Percentiles rank a stretch among this genome's conserved stretches.
phyloP scores from a whole-genome alignment of 352 stramenopile genomes.

The Albugo laibachii region DNA sequence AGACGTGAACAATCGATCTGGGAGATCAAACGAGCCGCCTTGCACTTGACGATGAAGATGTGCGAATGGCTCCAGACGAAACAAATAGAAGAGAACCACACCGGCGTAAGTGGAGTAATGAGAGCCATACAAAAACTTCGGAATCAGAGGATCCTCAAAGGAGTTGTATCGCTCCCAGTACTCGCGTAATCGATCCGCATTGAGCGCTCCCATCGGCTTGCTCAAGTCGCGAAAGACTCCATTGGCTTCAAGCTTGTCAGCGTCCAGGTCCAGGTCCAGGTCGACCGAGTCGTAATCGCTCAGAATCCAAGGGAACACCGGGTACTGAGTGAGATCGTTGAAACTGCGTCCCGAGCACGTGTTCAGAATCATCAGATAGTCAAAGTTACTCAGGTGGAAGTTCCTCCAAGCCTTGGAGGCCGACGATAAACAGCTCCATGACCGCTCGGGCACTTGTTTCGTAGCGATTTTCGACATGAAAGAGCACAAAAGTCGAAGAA shows the following conservation, averaged over 20 bases:
- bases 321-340: conserved; percentile 92
- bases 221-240: conserved; percentile 89
- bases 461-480: conserved; percentile 42
- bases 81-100: conserved; percentile 96
- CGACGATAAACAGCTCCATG: conserved; percentile 19
- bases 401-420: conserved; percentile 69
- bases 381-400: conserved; percentile 80
- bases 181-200: conserved; percentile 79
- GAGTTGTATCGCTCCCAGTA: conserved; percentile 92
- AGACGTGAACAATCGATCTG: conserved; percentile 94
- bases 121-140: conserved; percentile 77
- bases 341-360: conserved; percentile 78
- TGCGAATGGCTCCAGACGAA: conserved; percentile 97
- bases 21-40: conserved; percentile 92
- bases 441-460: conserved; percentile 57
- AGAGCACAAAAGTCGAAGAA: conserved; percentile 47
- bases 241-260: conserved; percentile 25
- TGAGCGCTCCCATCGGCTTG: conserved; percentile 96
- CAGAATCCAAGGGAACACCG: conserved; percentile 85
- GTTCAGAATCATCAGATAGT: conserved; percentile 93
- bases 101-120: conserved; percentile 96
- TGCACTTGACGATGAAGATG: conserved; percentile 92
- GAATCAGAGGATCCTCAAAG: conserved; percentile 78
- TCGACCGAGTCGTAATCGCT: conserved; percentile 50
- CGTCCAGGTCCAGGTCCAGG: conserved; percentile 27